Conservation (phyloP, 352 stramenopile species). For the Phytophthora sansomeana region DNA sequence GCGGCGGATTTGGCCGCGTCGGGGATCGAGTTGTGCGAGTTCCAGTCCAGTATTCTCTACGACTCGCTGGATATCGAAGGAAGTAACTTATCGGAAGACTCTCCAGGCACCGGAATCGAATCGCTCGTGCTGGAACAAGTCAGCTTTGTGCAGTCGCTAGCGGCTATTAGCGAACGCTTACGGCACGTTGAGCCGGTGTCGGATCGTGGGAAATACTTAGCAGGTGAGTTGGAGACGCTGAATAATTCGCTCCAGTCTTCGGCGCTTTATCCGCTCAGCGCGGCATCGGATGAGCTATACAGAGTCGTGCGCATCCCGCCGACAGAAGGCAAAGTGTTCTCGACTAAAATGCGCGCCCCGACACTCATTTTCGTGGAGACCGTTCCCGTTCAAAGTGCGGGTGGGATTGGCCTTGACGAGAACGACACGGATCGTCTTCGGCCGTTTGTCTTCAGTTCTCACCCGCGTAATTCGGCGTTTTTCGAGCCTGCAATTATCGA, state of each 20-base stretch:
- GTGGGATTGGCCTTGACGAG: constrained; percentile 34
- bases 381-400: constrained; percentile 61
- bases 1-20: constrained; percentile 53
- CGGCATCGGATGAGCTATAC: constrained; percentile 75
- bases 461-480: constrained; percentile 65
- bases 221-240: constrained; percentile 54
- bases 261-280: constrained; percentile 77
- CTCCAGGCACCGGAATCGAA: constrained; percentile 45
- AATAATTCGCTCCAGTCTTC: constrained; percentile 66
- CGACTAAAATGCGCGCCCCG: constrained; percentile 85
- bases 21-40: constrained; percentile 68
- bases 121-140: constrained; percentile 80
- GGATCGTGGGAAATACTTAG: constrained; percentile 57
- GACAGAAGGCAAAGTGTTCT: constrained; percentile 84
- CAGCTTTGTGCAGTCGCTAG: constrained; percentile 75
- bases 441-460: constrained; percentile 62
- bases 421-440: constrained; percentile 49
- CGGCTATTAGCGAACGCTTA: constrained; percentile 73
- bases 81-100: constrained; percentile 13
- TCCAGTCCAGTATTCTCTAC: constrained; percentile 78
- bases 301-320: constrained; percentile 78
- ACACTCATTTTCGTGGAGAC: constrained; percentile 85
- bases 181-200: constrained; percentile 70
- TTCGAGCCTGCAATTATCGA: constrained; percentile 53
- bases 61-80: constrained; percentile 56